Evolutionary conservation across 768 basidiomycete genomes (phyloP).

Genomic region (Calocera cornea): DNA sequence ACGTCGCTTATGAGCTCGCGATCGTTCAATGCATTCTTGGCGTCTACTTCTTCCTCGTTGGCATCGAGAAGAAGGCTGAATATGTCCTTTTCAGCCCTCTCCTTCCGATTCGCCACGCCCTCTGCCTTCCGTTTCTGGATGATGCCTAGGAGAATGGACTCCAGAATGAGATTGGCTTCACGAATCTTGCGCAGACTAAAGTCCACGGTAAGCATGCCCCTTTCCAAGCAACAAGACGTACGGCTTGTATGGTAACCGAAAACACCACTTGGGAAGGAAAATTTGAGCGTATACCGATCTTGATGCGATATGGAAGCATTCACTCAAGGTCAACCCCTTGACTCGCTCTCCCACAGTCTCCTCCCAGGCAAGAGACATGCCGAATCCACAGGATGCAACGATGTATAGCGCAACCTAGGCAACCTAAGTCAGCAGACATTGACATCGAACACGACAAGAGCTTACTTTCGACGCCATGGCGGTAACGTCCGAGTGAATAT

Average conservation of each 20-base stretch:
- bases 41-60: background rate
- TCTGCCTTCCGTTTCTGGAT: background rate
- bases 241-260: background rate
- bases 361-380: background rate
- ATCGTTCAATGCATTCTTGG: background rate
- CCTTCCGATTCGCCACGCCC: background rate
- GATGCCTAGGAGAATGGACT: background rate
- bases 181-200: background rate
- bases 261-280: background rate
- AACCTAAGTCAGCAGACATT: background rate
- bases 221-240: background rate
- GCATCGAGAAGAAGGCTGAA: background rate
- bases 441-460: background rate
- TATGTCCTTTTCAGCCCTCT: background rate
- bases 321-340: background rate
- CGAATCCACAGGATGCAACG: background rate
- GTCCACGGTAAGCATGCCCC: background rate
- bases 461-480: background rate
- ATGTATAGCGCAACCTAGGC: background rate
- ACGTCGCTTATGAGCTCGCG: slow-evolving; percentile 12
- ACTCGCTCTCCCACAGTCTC: background rate
- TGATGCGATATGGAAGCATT: background rate
- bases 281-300: background rate
- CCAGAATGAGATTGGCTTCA: background rate
- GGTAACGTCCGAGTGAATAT: background rate